Conservation (phyloP, 768 basidiomycete species). For the Mycena indigotica region DNA sequence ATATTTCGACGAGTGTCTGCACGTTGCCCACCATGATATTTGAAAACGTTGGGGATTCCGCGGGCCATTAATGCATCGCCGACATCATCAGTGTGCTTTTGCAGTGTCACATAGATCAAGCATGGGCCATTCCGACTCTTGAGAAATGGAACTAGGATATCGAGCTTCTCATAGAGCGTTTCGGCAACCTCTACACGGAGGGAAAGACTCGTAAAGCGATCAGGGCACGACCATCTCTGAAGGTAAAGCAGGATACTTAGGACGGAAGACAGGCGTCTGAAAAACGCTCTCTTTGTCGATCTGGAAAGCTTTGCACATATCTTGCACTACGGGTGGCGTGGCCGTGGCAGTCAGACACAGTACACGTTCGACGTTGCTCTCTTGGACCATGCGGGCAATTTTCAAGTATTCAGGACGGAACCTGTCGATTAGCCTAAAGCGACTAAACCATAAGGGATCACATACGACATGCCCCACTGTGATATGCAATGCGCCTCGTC, state of each 20-base stretch:
- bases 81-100: constrained; percentile 43
- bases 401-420: constrained; percentile 43
- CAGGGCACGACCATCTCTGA: neutral
- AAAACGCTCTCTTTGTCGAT: constrained; percentile 46
- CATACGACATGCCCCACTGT: constrained; percentile 39
- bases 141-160: constrained; percentile 38
- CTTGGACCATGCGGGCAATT: constrained; percentile 50
- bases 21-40: constrained; percentile 47
- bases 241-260: constrained; percentile 39
- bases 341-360: constrained; percentile 51
- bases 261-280: constrained; percentile 45
- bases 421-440: too few relatives aligned
- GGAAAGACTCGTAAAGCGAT: constrained; percentile 31
- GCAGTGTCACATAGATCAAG: constrained; percentile 50
- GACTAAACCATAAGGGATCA: too few relatives aligned
- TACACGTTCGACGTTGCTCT: constrained; percentile 46
- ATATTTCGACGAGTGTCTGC: constrained; percentile 37
- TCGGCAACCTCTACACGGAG: constrained; percentile 37
- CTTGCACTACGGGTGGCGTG: constrained; percentile 41
- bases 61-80: constrained; percentile 32
- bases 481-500: constrained; percentile 1
- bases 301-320: constrained; percentile 47
- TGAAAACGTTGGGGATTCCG: constrained; percentile 28
- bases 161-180: constrained; percentile 37
- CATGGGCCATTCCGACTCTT: constrained; percentile 40